Base-by-base conservation (phyloP, 2,329 filamentous ascomycete genomes). In the Exophiala calicioides region DNA sequence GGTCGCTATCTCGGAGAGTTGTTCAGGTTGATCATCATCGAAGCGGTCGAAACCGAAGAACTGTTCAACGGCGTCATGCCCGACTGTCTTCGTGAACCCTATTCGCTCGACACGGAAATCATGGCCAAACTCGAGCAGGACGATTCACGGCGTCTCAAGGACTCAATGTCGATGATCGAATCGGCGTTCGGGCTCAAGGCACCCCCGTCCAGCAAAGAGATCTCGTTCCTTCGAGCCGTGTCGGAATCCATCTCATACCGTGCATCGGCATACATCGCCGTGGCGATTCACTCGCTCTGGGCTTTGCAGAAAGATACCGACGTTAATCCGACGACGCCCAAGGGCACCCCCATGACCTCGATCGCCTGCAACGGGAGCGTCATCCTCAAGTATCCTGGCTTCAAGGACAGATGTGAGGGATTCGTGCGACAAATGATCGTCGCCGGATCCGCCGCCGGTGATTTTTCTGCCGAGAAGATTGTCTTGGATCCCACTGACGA, bases 1-100 rank as follows among this genome's bases (percentile, higher is more conserved):
- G 81, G 81, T 13, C 75, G 79, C 12, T 84, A 84, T 58, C 67
- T 84, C 1, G 81, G 81, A 16, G 81, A 85, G 56, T 78, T 85
- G 39, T 75, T 81, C 4, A 74, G 81, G 10, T 65, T 84, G 20
- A 77, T 84, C 44, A 68, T 82, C 6, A 64, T 80, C 5, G 81
- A 85, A 53, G 81, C 79, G 1, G 75, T 82, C 26, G 68, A 75
- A 18, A 75, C 70, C 1, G 73, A 74, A 3, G 72, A 73, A 3
- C 62, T 84, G 16, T 84, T 84, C 60, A 68, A 71, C 23, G 80
- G 80, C 13, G 67, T 77, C 20, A 60, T 82, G 4, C 80, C 81
- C 1, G 67, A 72, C n/a, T 73, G 70, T 6, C 67, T 84, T 53
- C 65, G 67, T n/a, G 71, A 78, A 49, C 69, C 76, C 2, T 84